A percentile compares a stretch with the other conserved stretches of the same genome.
phyloP scores from a whole-genome alignment of 2,329 filamentous ascomycete species.

The Scytalidium sp. region DNA sequence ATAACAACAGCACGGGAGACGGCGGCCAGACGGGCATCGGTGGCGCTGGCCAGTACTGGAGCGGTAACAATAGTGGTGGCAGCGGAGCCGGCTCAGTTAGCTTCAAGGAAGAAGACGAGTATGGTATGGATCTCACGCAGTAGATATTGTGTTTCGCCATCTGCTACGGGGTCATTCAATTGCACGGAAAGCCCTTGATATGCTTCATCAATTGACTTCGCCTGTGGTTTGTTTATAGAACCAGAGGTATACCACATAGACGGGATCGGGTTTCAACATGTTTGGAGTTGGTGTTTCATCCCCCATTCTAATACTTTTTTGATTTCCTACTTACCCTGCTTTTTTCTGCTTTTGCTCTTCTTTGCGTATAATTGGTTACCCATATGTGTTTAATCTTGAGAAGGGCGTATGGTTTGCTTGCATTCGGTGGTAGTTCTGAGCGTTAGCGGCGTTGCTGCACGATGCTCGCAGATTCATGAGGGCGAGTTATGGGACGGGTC shows the following conservation, averaged over 20 bases:
- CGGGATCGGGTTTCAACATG: constrained; percentile 7
- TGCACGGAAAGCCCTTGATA: constrained; percentile 67
- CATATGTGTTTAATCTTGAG: constrained; percentile 11
- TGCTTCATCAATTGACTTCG: constrained; percentile 45
- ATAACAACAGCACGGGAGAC: constrained; percentile 27
- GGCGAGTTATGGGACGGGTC: background rate
- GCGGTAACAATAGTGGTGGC: constrained; percentile 68
- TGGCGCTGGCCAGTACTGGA: constrained; percentile 54
- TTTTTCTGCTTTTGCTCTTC: constrained; percentile 15
- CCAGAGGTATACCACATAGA: background rate
- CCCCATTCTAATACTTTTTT: constrained; percentile 7
- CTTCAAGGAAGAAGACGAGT: constrained; percentile 95
- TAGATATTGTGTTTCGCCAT: constrained; percentile 22
- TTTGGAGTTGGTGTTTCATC: background rate
- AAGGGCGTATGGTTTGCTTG: constrained; percentile 9
- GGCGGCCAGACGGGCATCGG: constrained; percentile 23
- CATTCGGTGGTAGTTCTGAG: background rate
- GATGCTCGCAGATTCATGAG: background rate
- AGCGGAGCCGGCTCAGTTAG: constrained; percentile 65
- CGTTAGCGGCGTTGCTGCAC: background rate
- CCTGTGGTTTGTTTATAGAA: background rate
- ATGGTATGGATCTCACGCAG: constrained; percentile 71
- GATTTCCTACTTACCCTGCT: constrained; percentile 10
- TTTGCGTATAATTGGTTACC: constrained; percentile 6
- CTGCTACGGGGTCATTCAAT: constrained; percentile 39